phyloP scores from a whole-genome alignment of 164 flowering plant genomes.

The Liriodendron chinense region DNA sequence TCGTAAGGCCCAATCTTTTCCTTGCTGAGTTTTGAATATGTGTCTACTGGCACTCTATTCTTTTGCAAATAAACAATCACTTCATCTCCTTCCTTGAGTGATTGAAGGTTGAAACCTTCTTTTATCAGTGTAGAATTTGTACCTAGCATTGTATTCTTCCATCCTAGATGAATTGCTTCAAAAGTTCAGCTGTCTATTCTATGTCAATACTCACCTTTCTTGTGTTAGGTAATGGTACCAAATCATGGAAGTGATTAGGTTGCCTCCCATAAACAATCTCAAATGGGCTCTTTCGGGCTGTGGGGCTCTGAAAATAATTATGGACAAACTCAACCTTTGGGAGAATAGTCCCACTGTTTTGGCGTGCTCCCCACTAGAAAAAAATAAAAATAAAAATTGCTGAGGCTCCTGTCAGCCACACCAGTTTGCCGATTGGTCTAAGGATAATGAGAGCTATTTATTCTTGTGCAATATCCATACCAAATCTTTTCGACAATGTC shows the following conservation, averaged over 20 bases:
- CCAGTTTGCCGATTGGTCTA: neutral
- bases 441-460: neutral
- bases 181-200: no score
- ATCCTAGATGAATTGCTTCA: no score
- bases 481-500: neutral
- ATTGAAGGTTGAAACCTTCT: no score
- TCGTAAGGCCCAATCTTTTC: no score
- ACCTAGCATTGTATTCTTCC: no score
- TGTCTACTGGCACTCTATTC: no score
- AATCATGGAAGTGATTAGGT: neutral
- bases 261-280: neutral
- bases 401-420: neutral
- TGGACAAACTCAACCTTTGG: neutral
- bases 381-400: neutral
- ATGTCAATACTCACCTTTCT: no score
- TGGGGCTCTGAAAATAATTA: neutral
- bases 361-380: neutral
- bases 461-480: neutral
- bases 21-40: no score
- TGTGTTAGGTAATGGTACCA: neutral
- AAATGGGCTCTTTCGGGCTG: neutral
- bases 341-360: neutral
- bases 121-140: no score
- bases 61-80: no score
- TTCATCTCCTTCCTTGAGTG: no score